Evolutionary conservation across 1,284 basidiomycete species (phyloP), one percentile per base, ranked within the genome.

Genomic region (Cryptococcus sp.): DNA sequence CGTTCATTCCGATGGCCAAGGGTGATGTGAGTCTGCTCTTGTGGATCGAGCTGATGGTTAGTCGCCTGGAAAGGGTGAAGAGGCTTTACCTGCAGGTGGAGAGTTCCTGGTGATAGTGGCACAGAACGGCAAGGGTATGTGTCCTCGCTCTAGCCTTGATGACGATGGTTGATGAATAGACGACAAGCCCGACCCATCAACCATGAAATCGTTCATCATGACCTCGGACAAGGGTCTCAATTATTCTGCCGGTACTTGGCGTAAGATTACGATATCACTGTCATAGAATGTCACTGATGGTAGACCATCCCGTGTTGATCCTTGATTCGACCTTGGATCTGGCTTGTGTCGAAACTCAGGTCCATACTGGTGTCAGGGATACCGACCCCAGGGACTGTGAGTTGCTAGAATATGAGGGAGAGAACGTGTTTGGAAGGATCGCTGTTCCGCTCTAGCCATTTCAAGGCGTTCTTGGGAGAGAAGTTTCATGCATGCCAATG

Each of bases 1-100:
- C 87, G 9, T 97, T 97, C 72, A 81, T 94, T 53, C 91, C 92
- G 1, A 91, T 97, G 87, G 87, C 88, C 13, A 74, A 72, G 45
- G 73, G 66, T 31, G 76, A 76, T 31, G 81, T 73, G 52, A 55
- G 70, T 57, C n/a, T 5, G 14, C 10, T 28, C 14, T 16, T 13
- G 40, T 25, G 21, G 14, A 34, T 28, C 7, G 16, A 18, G 48
- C 14, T 52, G 34, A 47, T 31, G 24, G 13, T 11, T 43, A 69
- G 64, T 69, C 66, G 67, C 32, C 49, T 10, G 73, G 66, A 22
- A 62, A 67, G 50, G 64, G 68, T 19, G 74, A 76, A 55, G 61
- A 65, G 37, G 58, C 64, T 1, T 57, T 76, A 3, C 52, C 61
- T 1, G 43, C 52, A 13, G 68, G 70, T 11, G 70, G 72, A 2